Base-by-base conservation (phyloP, 2,329 filamentous ascomycete species). In the Hypoxylon sp. region DNA sequence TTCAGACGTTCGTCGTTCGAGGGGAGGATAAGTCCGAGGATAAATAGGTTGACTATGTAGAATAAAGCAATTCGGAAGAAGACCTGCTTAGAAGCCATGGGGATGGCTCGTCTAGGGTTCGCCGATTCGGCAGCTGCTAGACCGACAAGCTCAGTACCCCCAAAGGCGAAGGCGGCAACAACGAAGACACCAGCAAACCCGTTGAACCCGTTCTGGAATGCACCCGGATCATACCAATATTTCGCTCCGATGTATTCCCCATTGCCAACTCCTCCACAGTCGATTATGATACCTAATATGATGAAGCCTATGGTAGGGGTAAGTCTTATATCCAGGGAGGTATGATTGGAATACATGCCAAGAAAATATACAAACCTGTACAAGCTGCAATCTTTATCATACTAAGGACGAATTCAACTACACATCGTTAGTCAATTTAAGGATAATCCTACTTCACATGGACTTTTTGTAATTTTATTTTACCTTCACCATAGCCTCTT, bases 221-320 rank as follows among this genome's bases (percentile, higher is more conserved):
- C 86, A 4, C 86, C 86, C 0, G 86, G 86, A 35, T 87, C 79
- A 68, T 85, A 80, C 88, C 89, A 91, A 80, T 87, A 90, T 46
- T 83, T 82, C 20, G 85, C 88, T 14, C 90, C 89, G 49, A 90
- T 85, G 75, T 90, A 89, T 40, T 87, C 85, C 72, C 84, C 79
- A 68, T 84, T 76, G 64, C 86, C 86, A 25, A 86, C 86, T 57
- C 86, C 88, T 48, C 88, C 88, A 60, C 81, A 82, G 76, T 89
- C 84, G 74, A 90, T 84, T 62, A 90, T 78, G 60, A 90, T 88
- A 49, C 86, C 88, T 27, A 91, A 80, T 71, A 92, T 84, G 76
- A 91, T 91, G 77, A 91, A 91, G 4, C 89, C 89, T 65, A 46
- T 11, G 17, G 11, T 27, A 20, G 14, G 20, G 3, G 10, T 66